Evolutionary conservation across 495 filamentous ascomycete species (phyloP), one percentile per base, ranked within the genome.

Genomic region (Sporormia fimetaria): DNA sequence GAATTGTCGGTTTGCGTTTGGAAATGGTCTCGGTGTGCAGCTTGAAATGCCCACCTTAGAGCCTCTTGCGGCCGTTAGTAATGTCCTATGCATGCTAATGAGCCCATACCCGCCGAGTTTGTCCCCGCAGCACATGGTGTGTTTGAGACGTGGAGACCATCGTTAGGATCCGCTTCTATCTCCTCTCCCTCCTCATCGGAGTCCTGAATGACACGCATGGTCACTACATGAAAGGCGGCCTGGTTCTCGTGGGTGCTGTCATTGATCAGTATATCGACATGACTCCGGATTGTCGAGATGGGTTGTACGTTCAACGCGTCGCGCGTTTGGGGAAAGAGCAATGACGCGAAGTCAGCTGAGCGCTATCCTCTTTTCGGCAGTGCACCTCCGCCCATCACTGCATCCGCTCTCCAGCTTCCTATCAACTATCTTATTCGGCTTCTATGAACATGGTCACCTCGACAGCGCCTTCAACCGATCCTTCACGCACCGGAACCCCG

Each of bases 401-500:
- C 21, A 9, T 12, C 8, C 14, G 6, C 20, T 17, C 27, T 18
- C 22, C 25, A 17, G 11, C 23, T 22, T 20, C 4, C 8, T 15
- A 21, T 14, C 11, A 22, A 3, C 5, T 4, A 15, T 16, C 22
- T 5, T 8, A 27, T 6, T 11, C 29, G 7, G 10, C 29, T 42
- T 22, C 26, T 9, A 6, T 16, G 3, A 40, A 24, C 20, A 54
- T 54, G 51, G 51, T 46, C 33, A 37, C 23, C 31, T 49, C 47
- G 23, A 31, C 31, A 9, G 30, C 45, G 4, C 43, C 60, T 6
- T 58, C 62, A 12, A 51, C 30, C 25, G 37, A 52, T 6, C 47
- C 47, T 11, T 68, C 67, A 9, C 57, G 66, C 25, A 58, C 52
- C 27, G 68, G 69, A 14, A 72, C 69, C 6, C 67, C 70, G 8